Base-by-base conservation (phyloP, 2,329 filamentous ascomycete species). In the Colletotrichum sp. region DNA sequence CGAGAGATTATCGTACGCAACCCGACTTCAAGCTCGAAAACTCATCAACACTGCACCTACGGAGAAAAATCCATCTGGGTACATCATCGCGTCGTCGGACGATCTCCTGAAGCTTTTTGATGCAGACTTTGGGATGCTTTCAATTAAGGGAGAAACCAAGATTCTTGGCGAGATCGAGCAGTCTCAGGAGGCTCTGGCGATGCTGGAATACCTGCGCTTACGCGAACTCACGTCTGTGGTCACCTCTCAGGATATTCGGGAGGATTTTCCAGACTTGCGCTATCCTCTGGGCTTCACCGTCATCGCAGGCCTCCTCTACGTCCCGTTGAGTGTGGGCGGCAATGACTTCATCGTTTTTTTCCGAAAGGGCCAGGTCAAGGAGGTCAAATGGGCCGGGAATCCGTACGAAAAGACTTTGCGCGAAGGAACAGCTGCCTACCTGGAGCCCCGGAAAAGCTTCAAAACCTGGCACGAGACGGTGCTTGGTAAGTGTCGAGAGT, bases 261-360 rank as follows among this genome's bases (percentile, higher is more conserved):
- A 90, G 49, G 95, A 98, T 79, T 98, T 98, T 72, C 95, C 94
- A 0, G 96, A 98, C 80, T 86, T 98, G 5, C 89, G 90, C 26
- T 98, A 98, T 79, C 87, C 91, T 0, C 95, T 95, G 1, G 95
- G 96, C 0, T 97, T 98, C 80, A 90, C 92, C 75, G 86, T 93
- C 24, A 91, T 98, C 73, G 94, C 95, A 0, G 96, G 96, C 0
- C 84, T 98, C 64, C 86, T 98, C 0, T 93, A 98, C 70, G 95
- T 98, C 0, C 96, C 96, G 0, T 86, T 98, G 3, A 96, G 94
- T 18, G 88, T 91, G 1, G 91, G 92, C 3, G 96, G 96, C 1
- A 88, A 88, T 34, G 96, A 98, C 80, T 98, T 98, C 80, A 98
- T 98, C 59, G 94, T 96, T 0, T 98, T 98, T 82, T 98, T 98